Conservation (phyloP, 805 yeast species). For the Kodamaea jinghongensis region DNA sequence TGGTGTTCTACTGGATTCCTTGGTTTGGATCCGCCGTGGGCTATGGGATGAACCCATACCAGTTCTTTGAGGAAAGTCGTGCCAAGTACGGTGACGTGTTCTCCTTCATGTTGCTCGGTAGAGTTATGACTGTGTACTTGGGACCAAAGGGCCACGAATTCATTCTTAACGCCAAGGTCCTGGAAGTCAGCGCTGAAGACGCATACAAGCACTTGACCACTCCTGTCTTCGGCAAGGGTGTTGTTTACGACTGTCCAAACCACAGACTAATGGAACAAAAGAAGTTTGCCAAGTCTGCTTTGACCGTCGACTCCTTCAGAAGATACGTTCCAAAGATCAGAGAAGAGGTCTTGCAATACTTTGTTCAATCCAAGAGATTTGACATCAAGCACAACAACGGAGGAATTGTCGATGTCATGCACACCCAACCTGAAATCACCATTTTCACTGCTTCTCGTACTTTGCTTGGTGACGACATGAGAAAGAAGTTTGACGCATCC, state of each 20-base stretch:
- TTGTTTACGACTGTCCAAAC: conserved; percentile 95
- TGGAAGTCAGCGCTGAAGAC: conserved; percentile 93
- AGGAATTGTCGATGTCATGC: conserved; percentile 68
- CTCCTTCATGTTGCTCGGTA: conserved; percentile 85
- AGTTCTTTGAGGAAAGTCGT: conserved; percentile 77
- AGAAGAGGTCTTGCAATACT: conserved; percentile 70
- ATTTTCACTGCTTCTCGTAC: conserved; percentile 95
- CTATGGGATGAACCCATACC: conserved; percentile 93
- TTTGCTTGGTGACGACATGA: conserved; percentile 86
- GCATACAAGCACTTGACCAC: conserved; percentile 96
- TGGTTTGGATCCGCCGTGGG: conserved; percentile 91
- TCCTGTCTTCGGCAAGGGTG: conserved; percentile 98
- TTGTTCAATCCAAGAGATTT: conserved; percentile 52
- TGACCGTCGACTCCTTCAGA: conserved; percentile 80
- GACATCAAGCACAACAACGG: conserved; percentile 27
- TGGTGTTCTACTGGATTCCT: conserved; percentile 90
- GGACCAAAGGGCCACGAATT: conserved; percentile 99
- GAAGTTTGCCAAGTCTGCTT: conserved; percentile 89
- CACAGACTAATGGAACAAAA: conserved; percentile 95
- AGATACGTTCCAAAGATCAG: conserved; percentile 84
- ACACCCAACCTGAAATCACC: conserved; percentile 90
- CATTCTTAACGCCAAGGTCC: conserved; percentile 83
- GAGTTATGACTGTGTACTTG: conserved; percentile 89
- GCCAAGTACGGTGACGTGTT: conserved; percentile 88
- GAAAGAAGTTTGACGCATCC: conserved; percentile 73